Conservation (phyloP, 2,329 filamentous ascomycete species). For the Emericellopsis atlantica region DNA sequence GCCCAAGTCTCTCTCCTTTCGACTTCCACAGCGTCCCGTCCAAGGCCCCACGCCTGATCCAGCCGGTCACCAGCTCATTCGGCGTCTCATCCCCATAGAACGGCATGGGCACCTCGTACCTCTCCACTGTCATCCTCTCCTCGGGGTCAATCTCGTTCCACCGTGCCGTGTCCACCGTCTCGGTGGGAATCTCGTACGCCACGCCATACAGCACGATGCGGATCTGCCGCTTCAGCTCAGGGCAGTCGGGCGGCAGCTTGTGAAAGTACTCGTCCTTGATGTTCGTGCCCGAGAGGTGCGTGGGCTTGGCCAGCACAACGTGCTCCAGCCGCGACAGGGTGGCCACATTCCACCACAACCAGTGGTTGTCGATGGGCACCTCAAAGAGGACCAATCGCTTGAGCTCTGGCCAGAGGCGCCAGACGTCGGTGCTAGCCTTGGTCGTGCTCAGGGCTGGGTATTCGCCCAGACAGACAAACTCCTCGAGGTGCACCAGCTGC, state of each 20-base stretch:
- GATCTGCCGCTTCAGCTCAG: conserved; percentile 12
- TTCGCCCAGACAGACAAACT: conserved; percentile 33
- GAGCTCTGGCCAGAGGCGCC: conserved; percentile 29
- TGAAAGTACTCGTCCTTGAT: conserved; percentile 28
- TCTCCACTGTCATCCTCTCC: conserved; percentile 22
- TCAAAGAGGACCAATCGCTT: conserved; percentile 28
- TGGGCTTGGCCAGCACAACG: conserved; percentile 27
- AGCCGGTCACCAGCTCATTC: conserved; percentile 22
- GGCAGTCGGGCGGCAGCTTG: conserved; percentile 14
- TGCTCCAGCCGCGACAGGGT: conserved; percentile 22
- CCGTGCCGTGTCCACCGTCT: conserved; percentile 8
- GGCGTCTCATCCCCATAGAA: conserved; percentile 24
- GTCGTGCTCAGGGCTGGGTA: conserved; percentile 26
- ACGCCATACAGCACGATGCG: conserved; percentile 19
- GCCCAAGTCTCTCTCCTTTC: conserved; percentile 7
- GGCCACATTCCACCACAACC: conserved; percentile 25
- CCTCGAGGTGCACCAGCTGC: conserved; percentile 27
- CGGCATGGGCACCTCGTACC: conserved; percentile 23
- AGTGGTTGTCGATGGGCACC: conserved; percentile 20
- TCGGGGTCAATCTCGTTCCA: conserved; percentile 22
- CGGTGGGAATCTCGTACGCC: conserved; percentile 8
- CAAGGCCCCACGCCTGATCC: conserved; percentile 25
- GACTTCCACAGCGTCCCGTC: conserved; percentile 25
- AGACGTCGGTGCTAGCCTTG: conserved; percentile 22
- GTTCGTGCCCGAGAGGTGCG: conserved; percentile 16